Base-by-base conservation (phyloP, 441 rosid genomes). In the Cnidoscolus chayamansa region DNA sequence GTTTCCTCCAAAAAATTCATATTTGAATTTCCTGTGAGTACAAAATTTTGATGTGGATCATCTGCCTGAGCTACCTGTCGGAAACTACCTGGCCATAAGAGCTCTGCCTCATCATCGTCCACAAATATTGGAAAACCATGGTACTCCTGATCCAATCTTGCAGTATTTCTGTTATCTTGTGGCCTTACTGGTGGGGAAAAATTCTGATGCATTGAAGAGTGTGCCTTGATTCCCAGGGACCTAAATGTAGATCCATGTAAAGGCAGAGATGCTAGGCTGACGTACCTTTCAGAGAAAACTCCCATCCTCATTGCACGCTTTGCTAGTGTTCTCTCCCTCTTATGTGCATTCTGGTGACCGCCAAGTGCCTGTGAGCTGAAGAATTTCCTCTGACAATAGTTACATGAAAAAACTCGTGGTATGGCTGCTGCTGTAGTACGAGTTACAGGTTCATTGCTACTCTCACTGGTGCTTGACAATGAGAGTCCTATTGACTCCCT, bases 391-490 rank as follows among this genome's bases (percentile, higher is more conserved):
- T 80, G 85, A 35, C 90, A 86, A 69, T 81, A 86, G 63, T 84
- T 81, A 84, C 84, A 84, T 7, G 88, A 77, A 64, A 86, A 84
- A 37, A 86, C 80, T 67, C 88, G 80, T 0, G 84, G 82, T 32
- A 63, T 43, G 67, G 85, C 74, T 58, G 81, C 68, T 8, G 76
- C 72, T 32, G 86, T 8, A 8, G 81, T 17, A 45, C 71, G 70
- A 1, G 77, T 65, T 70, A 78, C 70, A 16, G 81, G 85, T 16
- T 82, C 85, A 13, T 84, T 88, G 81, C 89, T 86, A 35, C 85
- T 86, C 54, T 83, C 93, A 1, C 91, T 85, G 8, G 92, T 88
- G 83, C 95, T 84, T 3, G 92, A 82, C 63, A 80, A 59, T 74
- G 90, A 79, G 31, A 83, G 17, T n/a, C 86, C 87, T 72, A 69